Percentiles rank a stretch among this genome's conserved stretches.
These are phyloP conservation scores for Lumnitzera racemosa DNA, from an alignment of 345 rosid species.

Conservation along the genomic window DNA sequence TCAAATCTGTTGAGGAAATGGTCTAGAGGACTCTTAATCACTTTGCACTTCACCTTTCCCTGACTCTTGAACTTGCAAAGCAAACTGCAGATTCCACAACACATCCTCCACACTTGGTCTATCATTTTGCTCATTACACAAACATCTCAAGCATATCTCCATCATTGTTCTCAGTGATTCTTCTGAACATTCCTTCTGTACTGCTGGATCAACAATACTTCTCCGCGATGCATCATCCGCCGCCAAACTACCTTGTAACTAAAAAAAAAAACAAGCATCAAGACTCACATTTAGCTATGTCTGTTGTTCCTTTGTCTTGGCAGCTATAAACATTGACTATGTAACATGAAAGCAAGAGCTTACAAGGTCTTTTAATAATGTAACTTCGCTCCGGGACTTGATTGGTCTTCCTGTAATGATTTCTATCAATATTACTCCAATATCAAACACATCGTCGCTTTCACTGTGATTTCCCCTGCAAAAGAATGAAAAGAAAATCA, in stretches of 20 bases:
- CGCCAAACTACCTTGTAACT: conserved; percentile 37
- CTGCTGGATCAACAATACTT: conserved; percentile 37
- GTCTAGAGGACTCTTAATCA: neutral
- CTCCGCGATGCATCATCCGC: conserved; percentile 30
- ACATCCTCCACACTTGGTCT: conserved; percentile 56
- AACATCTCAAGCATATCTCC: conserved; percentile 39
- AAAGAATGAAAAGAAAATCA: neutral
- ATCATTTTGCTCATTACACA: conserved; percentile 21
- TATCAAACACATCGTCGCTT: conserved; percentile 35
- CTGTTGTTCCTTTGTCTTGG: neutral
- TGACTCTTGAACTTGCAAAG: conserved; percentile 43
- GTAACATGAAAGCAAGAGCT: conserved; percentile 7
- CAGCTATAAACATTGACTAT: neutral
- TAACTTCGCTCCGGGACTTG: conserved; percentile 25
- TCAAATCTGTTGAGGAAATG: no score
- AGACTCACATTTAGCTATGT: neutral
- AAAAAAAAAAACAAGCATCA: neutral
- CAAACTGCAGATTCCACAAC: conserved; percentile 61
- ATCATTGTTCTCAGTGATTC: conserved; percentile 46
- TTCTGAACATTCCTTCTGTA: conserved; percentile 40
- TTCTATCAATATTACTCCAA: conserved; percentile 56
- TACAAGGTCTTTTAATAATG: conserved; percentile 38
- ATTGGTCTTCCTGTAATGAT: conserved; percentile 48
- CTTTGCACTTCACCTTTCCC: conserved; percentile 12
- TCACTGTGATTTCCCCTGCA: conserved; percentile 29